Percentiles rank a stretch among this genome's conserved stretches.
Conservation (phyloP, 345 rosid genomes). For the Atalantia buxifolia region DNA sequence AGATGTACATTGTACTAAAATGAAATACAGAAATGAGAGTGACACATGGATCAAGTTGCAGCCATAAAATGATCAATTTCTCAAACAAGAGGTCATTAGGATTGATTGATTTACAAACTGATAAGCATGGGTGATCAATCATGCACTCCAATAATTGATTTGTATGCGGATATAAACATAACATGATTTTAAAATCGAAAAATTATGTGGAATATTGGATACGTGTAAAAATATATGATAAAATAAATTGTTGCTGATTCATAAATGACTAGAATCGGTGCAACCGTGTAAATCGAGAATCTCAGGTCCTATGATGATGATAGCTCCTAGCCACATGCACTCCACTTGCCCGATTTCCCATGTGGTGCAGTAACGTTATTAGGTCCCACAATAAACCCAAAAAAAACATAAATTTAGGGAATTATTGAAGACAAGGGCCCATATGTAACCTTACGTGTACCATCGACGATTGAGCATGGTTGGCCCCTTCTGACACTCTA, state of each 20-base stretch:
- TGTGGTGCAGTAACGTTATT: neutral
- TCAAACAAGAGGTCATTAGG: too few relatives aligned
- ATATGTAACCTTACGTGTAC: neutral
- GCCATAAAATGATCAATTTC: neutral
- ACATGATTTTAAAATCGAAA: neutral
- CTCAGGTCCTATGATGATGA: neutral
- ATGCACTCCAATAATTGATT: conserved; percentile 15
- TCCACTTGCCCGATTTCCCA: neutral
- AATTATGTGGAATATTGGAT: neutral
- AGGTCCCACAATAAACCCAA: neutral
- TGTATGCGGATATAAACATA: neutral
- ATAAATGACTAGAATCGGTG: too few relatives aligned
- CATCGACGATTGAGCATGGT: neutral
- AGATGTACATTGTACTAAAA: neutral
- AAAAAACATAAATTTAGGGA: neutral
- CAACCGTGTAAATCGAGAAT: too few relatives aligned
- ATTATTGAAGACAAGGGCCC: neutral
- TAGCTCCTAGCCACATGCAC: neutral
- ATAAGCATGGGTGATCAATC: neutral
- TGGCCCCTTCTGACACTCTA: neutral
- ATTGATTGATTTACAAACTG: neutral
- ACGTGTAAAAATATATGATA: neutral
- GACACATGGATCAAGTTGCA: neutral
- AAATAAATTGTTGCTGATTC: neutral
- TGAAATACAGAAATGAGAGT: neutral